phyloP scores from a whole-genome alignment of 225 moss, liverwort and hornwort genomes.

The Bryoerythrophyllum caledonicum region DNA sequence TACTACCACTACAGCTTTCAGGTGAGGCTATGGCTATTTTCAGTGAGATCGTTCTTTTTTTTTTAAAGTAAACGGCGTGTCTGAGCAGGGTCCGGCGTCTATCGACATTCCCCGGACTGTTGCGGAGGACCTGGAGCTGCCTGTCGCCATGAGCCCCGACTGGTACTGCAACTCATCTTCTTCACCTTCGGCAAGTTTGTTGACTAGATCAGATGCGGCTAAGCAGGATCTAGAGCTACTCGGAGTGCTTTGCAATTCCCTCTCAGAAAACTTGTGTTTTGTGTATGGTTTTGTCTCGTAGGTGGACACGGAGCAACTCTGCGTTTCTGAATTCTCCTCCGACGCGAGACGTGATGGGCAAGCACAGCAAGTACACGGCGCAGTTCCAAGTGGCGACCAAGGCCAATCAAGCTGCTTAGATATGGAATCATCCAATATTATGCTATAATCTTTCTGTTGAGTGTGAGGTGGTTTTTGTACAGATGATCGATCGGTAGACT shows the following conservation, averaged over 20 bases:
- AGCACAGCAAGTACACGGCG: conserved; percentile 43
- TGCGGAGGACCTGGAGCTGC: conserved; percentile 37
- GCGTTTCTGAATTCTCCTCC: conserved; percentile 61
- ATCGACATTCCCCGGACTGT: conserved; percentile 37
- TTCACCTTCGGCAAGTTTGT: neutral
- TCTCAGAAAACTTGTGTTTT: too few relatives aligned
- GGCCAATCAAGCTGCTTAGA: conserved; percentile 20
- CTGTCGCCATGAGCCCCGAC: conserved; percentile 50
- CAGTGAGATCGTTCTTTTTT: neutral
- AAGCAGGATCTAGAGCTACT: neutral
- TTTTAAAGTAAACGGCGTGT: neutral
- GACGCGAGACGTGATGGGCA: conserved; percentile 20
- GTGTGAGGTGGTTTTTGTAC: conserved; percentile 21
- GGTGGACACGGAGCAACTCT: conserved; percentile 61
- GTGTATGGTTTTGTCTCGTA: conserved; percentile 8
- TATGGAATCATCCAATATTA: too few relatives aligned
- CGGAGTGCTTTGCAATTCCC: neutral
- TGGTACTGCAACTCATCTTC: conserved; percentile 25
- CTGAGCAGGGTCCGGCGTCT: conserved; percentile 26
- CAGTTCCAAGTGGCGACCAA: conserved; percentile 50
- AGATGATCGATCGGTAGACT: neutral
- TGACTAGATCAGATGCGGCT: neutral
- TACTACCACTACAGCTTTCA: conserved; percentile 1
- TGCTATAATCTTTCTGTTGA: neutral
- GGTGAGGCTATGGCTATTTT: neutral